Evolutionary conservation across 1,139 yeast species (phyloP).

Genomic region (Sugiyamaella novakii): DNA sequence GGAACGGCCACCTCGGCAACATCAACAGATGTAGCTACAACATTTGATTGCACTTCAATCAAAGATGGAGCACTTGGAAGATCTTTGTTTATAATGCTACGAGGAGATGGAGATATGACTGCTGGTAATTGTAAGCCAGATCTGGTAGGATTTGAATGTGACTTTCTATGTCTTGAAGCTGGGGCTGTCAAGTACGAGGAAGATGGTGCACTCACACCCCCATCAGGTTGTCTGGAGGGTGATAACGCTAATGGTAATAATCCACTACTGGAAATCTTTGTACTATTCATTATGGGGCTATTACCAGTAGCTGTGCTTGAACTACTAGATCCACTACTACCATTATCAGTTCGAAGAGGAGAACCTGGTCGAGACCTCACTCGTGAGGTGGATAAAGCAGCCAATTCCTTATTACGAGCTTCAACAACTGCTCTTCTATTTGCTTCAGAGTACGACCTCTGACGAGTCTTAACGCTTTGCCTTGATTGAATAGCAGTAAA

Average conservation of each 20-base stretch:
- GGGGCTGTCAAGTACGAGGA: conserved; percentile 14
- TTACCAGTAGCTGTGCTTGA: background rate
- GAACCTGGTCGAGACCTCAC: conserved; percentile 28
- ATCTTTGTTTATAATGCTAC: conserved; percentile 4
- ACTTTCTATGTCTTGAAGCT: conserved; percentile 24
- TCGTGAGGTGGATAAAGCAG: conserved; percentile 24
- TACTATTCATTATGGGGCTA: conserved; percentile 1
- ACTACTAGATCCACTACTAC: background rate
- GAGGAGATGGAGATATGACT: conserved; percentile 6
- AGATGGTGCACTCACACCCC: background rate
- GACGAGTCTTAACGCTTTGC: conserved; percentile 26
- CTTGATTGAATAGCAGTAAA: conserved; percentile 32
- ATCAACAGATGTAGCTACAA: background rate
- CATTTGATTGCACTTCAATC: too few relatives aligned
- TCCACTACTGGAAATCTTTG: conserved; percentile 25
- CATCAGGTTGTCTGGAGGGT: conserved; percentile 25
- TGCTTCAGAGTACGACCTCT: conserved; percentile 37
- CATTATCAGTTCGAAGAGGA: conserved; percentile 19
- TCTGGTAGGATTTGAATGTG: conserved; percentile 21
- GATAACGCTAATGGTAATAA: conserved; percentile 33
- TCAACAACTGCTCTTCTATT: conserved; percentile 38
- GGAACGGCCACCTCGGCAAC: background rate
- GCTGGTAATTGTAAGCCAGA: conserved; percentile 16
- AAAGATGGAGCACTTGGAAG: conserved; percentile 9
- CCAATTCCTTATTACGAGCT: conserved; percentile 38